Percentiles rank a stretch among this genome's conserved stretches.
These are phyloP conservation scores for Thielaviopsis musarum DNA, from an alignment of 2,329 filamentous ascomycete genomes.

Conservation along the genomic window DNA sequence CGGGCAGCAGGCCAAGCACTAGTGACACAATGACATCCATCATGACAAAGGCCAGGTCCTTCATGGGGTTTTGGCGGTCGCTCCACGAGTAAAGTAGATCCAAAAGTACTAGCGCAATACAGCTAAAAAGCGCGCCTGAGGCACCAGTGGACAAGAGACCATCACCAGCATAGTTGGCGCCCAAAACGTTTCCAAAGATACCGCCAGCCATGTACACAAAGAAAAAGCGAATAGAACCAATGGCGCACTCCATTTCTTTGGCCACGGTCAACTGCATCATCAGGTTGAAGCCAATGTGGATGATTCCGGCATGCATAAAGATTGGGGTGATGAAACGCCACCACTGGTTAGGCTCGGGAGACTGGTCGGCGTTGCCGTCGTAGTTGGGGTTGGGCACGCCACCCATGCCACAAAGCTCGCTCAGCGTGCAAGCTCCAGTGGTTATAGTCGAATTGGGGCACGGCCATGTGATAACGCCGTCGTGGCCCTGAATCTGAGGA, in stretches of 20 bases:
- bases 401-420: constrained; percentile 67
- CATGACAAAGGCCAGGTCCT: constrained; percentile 74
- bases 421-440: constrained; percentile 50
- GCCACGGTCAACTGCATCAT: constrained; percentile 79
- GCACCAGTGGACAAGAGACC: constrained; percentile 74
- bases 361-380: constrained; percentile 31
- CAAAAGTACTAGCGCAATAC: constrained; percentile 74
- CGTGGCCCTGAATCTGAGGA: constrained; percentile 40
- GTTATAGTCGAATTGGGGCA: constrained; percentile 65
- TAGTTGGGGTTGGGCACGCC: constrained; percentile 54
- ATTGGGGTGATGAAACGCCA: constrained; percentile 92
- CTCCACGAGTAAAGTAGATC: constrained; percentile 90
- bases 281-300: constrained; percentile 94
- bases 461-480: constrained; percentile 41
- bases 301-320: constrained; percentile 82
- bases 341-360: constrained; percentile 74
- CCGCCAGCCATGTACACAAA: constrained; percentile 81
- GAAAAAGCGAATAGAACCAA: constrained; percentile 75
- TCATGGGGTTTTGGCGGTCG: constrained; percentile 56
- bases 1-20: constrained; percentile 77
- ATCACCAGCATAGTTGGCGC: constrained; percentile 78
- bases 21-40: constrained; percentile 81
- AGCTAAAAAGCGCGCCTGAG: constrained; percentile 79
- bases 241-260: constrained; percentile 79
- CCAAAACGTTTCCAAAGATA: constrained; percentile 90